A percentile compares a stretch with the other conserved stretches of the same genome.
These are phyloP conservation scores for Gossypium thurberi DNA, from an alignment of 345 rosid species.

Conservation along the genomic window DNA sequence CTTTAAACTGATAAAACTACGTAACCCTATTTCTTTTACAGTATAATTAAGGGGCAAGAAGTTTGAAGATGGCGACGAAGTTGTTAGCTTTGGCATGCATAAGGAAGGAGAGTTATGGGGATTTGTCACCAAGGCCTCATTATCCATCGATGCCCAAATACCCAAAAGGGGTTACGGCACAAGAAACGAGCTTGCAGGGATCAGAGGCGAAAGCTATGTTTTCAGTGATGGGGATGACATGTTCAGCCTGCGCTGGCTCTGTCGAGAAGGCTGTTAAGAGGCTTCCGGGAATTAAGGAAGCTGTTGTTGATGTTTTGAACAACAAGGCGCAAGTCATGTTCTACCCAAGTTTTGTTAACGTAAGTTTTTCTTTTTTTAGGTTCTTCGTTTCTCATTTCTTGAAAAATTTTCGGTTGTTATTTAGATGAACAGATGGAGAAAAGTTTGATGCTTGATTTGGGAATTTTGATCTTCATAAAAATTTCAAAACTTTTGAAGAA, in stretches of 20 bases:
- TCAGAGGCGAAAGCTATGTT: slow-evolving; percentile 50
- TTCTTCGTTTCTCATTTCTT: not conserved
- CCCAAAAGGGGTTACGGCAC: slow-evolving; percentile 41
- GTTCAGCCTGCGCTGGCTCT: slow-evolving; percentile 92
- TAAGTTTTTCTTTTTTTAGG: slow-evolving; percentile 22
- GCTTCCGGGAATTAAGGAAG: slow-evolving; percentile 75
- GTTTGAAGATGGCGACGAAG: slow-evolving; percentile 55
- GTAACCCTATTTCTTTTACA: not conserved
- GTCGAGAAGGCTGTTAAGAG: slow-evolving; percentile 86
- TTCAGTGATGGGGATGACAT: slow-evolving; percentile 73
- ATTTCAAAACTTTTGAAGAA: no score
- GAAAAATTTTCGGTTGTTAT: no score
- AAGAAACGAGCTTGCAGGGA: slow-evolving; percentile 21
- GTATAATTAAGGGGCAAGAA: not conserved
- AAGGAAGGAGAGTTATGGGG: slow-evolving; percentile 40
- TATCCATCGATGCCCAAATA: slow-evolving; percentile 67
- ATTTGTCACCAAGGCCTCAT: slow-evolving; percentile 42
- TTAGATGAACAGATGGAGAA: no score
- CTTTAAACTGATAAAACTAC: not conserved
- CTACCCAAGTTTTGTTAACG: slow-evolving; percentile 52
- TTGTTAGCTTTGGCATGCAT: slow-evolving; percentile 58
- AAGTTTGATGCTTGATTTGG: no score
- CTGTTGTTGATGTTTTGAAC: slow-evolving; percentile 67
- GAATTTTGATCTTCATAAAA: no score
- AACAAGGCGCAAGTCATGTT: slow-evolving; percentile 60